Base-by-base conservation (phyloP, 805 yeast species). In the Saturnispora sekii region DNA sequence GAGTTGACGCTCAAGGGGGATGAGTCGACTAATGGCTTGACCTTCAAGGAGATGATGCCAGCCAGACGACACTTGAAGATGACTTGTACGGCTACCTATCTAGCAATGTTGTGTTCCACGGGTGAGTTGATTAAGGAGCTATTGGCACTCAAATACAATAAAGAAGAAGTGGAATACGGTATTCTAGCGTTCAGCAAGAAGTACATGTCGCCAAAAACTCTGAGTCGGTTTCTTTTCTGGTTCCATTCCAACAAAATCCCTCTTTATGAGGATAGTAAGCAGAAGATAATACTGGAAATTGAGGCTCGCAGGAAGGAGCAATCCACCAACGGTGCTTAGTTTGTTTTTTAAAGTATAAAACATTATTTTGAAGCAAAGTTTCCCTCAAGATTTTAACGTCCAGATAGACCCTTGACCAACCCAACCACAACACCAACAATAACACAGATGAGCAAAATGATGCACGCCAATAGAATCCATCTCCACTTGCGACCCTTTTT, bases 401-500 rank as follows among this genome's bases (percentile, higher is more conserved):
- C 32, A 32, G 39, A 47, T 32, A 38, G 40, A 35, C 54, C 59
- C 38, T 49, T 51, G 47, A 69, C 70, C 59, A 66, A 63, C 39
- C 70, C 78, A 57, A 81, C 84, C 53, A 79, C 69, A 38, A 76
- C 74, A 48, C 78, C 74, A 32, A 45, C 46, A 30, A 50, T 43
- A 15, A 48, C 49, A 79, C 77, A 53, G 80, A 65, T 51, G 69
- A 47, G 76, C 53, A 50, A 72, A 58, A 54, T 69, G 55, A 58
- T 82, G 77, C 60, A 40, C 14, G 74, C 62, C 54, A 74, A 66
- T 63, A 93, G 84, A 79, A 89, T 82, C 68, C 82, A 73, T 70
- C 77, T 86, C 81, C 84, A 85, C 63, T 70, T 85, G 68, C 97
- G 79, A 43, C 94, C 89, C 56, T 80, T 79, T 62, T 79, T 77